These are phyloP conservation scores for Aspergillus melleus DNA, from an alignment of 2,329 filamentous ascomycete species.

Conservation along the genomic window DNA sequence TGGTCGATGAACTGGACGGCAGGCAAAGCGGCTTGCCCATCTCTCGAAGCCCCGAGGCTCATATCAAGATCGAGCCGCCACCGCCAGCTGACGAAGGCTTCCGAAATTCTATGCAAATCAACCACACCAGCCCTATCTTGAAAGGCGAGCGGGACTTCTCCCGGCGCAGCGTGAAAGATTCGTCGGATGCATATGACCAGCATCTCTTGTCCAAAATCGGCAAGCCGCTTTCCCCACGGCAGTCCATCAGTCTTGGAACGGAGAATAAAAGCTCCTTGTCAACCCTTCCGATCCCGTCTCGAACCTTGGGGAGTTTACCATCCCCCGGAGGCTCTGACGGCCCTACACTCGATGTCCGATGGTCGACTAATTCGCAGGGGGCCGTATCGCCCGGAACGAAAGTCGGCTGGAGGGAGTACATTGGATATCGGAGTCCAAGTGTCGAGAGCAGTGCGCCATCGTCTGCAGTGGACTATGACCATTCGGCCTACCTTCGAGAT, in stretches of 20 bases:
- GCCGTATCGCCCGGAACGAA: constrained; percentile 43
- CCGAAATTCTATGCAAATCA: constrained; percentile 32
- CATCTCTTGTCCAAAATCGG: constrained; percentile 63
- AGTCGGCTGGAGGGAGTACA: constrained; percentile 42
- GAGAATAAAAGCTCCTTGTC: constrained; percentile 32
- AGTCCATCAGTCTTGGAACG: constrained; percentile 33
- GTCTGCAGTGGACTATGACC: constrained; percentile 42
- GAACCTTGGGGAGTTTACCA: constrained; percentile 31
- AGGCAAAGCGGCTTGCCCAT: constrained; percentile 28
- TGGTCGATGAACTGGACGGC: constrained; percentile 37
- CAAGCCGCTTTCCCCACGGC: constrained; percentile 57
- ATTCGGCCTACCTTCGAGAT: constrained; percentile 35
- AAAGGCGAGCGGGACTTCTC: constrained; percentile 62
- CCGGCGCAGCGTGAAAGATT: constrained; percentile 57
- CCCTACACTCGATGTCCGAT: constrained; percentile 36
- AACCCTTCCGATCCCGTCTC: constrained; percentile 35
- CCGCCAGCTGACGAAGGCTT: constrained; percentile 33
- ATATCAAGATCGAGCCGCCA: constrained; percentile 38
- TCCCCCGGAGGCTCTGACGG: constrained; percentile 34
- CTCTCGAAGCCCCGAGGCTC: constrained; percentile 34
- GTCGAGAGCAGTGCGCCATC: constrained; percentile 43
- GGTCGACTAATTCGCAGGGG: constrained; percentile 41
- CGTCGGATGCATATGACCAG: constrained; percentile 64
- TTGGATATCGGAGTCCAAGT: constrained; percentile 45
- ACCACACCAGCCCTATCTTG: constrained; percentile 39